Conservation (phyloP, 2,329 filamentous ascomycete species). For the Colletotrichum aenigma region DNA sequence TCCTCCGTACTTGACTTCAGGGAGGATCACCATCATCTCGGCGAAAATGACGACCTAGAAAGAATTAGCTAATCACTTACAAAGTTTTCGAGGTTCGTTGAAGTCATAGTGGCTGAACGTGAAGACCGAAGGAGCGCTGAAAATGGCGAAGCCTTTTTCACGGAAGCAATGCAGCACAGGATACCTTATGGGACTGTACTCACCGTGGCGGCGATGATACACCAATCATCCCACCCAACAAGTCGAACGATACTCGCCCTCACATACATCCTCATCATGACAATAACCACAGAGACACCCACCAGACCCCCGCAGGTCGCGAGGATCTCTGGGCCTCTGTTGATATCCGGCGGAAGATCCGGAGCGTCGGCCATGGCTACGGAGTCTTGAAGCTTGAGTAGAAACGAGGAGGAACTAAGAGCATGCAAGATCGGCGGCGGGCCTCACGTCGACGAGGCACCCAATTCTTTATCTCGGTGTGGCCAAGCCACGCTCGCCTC, state of each 20-base stretch:
- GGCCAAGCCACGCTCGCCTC: neutral
- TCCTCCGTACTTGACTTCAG: conserved; percentile 27
- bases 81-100: rapidly evolving
- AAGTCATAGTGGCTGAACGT: neutral
- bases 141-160: neutral
- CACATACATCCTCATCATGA: conserved; percentile 29
- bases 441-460: neutral
- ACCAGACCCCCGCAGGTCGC: conserved; percentile 28
- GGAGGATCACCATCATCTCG: conserved; percentile 31
- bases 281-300: conserved; percentile 26
- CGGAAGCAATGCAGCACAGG: rapidly evolving
- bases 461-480: neutral
- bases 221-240: conserved; percentile 30
- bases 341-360: conserved; percentile 26
- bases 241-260: conserved; percentile 25
- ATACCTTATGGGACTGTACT: neutral
- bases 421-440: neutral
- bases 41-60: conserved; percentile 24
- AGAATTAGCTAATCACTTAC: neutral
- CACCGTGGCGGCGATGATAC: conserved; percentile 30
- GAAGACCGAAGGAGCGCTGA: rapidly evolving
- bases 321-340: conserved; percentile 33
- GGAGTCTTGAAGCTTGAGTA: neutral
- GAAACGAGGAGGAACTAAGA: neutral
- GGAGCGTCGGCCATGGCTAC: neutral